Percentiles rank a stretch among this genome's conserved stretches.
Conservation (phyloP, 306 rosid species). For the Fragaria iinumae region DNA sequence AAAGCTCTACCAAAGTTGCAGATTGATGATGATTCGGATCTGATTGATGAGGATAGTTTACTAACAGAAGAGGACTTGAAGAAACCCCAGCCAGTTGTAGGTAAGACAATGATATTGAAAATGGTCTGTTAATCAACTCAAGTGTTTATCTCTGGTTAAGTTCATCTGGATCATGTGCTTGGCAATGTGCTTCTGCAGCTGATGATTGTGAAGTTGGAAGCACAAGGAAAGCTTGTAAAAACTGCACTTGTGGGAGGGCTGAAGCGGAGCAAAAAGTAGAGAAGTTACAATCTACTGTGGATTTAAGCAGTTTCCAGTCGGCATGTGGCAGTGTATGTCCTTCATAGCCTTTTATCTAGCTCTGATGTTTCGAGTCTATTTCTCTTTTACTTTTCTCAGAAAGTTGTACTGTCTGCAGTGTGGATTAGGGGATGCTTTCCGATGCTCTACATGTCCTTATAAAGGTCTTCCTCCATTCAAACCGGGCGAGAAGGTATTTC, state of each 20-base stretch:
- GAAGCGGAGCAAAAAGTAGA: slow-evolving; percentile 81
- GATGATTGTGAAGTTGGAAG: slow-evolving; percentile 86
- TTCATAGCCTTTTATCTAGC: not conserved
- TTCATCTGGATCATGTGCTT: not conserved
- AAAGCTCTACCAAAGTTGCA: slow-evolving; percentile 57
- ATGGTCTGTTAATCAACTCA: not conserved
- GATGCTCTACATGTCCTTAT: slow-evolving; percentile 93
- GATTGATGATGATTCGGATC: slow-evolving; percentile 74
- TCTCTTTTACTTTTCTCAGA: slow-evolving; percentile 25
- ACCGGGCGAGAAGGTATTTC: slow-evolving; percentile 89
- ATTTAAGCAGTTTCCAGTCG: slow-evolving; percentile 78
- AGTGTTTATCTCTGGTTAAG: not conserved
- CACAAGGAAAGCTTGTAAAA: slow-evolving; percentile 93
- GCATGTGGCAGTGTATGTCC: slow-evolving; percentile 84
- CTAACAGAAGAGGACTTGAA: slow-evolving; percentile 82
- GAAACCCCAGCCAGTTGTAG: slow-evolving; percentile 62
- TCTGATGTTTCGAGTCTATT: not conserved
- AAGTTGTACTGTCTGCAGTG: slow-evolving; percentile 59
- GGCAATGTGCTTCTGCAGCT: slow-evolving; percentile 34
- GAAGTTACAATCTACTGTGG: slow-evolving; percentile 69
- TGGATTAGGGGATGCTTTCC: slow-evolving; percentile 96
- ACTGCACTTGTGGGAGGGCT: slow-evolving; percentile 89
- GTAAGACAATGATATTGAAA: slow-evolving; percentile 34
- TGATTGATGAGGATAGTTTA: slow-evolving; percentile 90
- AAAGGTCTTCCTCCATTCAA: slow-evolving; percentile 93